Evolutionary conservation across 2,329 filamentous ascomycete genomes (phyloP).

Genomic region (Akanthomyces uredinophilus): DNA sequence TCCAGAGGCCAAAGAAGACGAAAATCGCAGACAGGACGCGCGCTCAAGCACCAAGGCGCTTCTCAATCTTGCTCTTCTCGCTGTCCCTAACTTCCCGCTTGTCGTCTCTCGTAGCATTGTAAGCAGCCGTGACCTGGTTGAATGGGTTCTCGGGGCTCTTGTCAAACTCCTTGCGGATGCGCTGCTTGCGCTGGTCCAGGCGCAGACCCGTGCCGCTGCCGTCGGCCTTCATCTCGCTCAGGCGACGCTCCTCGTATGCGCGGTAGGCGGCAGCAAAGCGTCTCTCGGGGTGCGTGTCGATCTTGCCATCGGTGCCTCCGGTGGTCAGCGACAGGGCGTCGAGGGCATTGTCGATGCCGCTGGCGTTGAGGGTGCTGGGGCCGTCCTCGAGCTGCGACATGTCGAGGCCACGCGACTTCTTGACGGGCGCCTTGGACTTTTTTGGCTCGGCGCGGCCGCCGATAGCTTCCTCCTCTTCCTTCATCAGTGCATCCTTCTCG

Average conservation of each 20-base stretch:
- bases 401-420: slow-evolving; percentile 69
- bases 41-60: slow-evolving; percentile 47
- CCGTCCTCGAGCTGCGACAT: slow-evolving; percentile 68
- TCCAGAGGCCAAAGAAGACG: neutral
- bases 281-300: slow-evolving; percentile 85
- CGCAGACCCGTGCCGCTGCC: slow-evolving; percentile 67
- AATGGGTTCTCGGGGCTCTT: slow-evolving; percentile 93
- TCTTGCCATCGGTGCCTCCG: slow-evolving; percentile 53
- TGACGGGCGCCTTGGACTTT: slow-evolving; percentile 61
- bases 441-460: slow-evolving; percentile 57
- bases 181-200: slow-evolving; percentile 76
- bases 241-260: slow-evolving; percentile 72
- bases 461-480: slow-evolving; percentile 70
- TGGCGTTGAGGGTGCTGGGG: slow-evolving; percentile 64
- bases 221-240: slow-evolving; percentile 82
- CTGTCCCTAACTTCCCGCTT: slow-evolving; percentile 57
- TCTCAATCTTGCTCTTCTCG: slow-evolving; percentile 72
- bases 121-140: slow-evolving; percentile 73
- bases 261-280: slow-evolving; percentile 82
- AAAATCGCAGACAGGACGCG: neutral
- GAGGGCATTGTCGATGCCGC: slow-evolving; percentile 89
- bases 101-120: slow-evolving; percentile 77
- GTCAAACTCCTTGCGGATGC: slow-evolving; percentile 88
- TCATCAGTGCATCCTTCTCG: slow-evolving; percentile 76
- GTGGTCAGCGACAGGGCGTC: slow-evolving; percentile 70